phyloP scores from a whole-genome alignment of 2,329 filamentous ascomycete genomes.

The Fonsecaea pugnacius region DNA sequence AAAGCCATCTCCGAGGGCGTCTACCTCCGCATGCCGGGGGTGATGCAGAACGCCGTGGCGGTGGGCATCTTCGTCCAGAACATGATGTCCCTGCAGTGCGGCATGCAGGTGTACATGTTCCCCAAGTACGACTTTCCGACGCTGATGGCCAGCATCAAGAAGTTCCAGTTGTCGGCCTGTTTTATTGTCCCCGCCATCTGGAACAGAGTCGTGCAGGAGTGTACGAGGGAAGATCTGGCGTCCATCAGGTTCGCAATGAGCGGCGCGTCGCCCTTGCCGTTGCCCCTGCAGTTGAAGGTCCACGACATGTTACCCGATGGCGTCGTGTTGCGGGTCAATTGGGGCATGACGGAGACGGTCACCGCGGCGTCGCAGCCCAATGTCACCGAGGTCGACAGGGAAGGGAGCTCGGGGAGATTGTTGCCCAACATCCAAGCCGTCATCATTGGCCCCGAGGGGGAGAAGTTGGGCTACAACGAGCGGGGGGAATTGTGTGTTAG shows the following conservation, averaged over 20 bases:
- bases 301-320: conserved; percentile 27
- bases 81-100: conserved; percentile 28
- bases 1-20: conserved; percentile 24
- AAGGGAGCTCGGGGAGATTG: conserved; percentile 54
- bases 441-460: conserved; percentile 44
- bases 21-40: conserved; percentile 29
- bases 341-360: conserved; percentile 59
- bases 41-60: conserved; percentile 31
- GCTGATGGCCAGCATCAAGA: conserved; percentile 22
- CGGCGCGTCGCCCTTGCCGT: conserved; percentile 27
- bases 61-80: conserved; percentile 29
- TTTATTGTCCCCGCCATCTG: conserved; percentile 31
- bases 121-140: conserved; percentile 28
- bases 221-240: conserved; percentile 23
- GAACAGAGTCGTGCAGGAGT: conserved; percentile 30
- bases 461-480: conserved; percentile 39
- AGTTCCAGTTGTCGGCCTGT: conserved; percentile 25
- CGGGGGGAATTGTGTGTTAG: conserved; percentile 48
- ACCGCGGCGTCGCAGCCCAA: conserved; percentile 41
- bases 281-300: conserved; percentile 21
- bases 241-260: conserved; percentile 28
- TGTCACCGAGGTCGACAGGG: conserved; percentile 47
- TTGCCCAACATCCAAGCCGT: conserved; percentile 45
- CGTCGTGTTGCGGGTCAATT: conserved; percentile 38
- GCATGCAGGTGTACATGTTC: conserved; percentile 32